Evolutionary conservation across 2,329 filamentous ascomycete genomes (phyloP).

Genomic region (Penicillium sp.): DNA sequence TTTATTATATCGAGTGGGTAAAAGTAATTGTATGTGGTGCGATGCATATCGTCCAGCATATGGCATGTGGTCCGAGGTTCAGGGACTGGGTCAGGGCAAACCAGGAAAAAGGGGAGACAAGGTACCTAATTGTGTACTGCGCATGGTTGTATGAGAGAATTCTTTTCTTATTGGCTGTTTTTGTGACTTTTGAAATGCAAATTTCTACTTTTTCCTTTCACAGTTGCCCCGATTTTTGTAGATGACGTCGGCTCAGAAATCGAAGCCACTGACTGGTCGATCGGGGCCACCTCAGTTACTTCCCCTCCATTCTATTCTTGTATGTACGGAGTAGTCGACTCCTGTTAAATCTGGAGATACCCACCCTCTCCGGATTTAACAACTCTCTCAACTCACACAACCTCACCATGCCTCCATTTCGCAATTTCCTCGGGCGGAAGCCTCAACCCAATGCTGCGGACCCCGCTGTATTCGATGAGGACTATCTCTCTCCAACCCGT

Average conservation of each 20-base stretch:
- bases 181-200: neutral
- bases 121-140: too few species aligned
- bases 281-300: neutral
- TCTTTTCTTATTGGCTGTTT: neutral
- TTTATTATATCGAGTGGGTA: neutral
- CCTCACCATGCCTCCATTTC: conserved; percentile 61
- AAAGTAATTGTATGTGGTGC: too few species aligned
- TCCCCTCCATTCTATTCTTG: neutral
- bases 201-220: neutral
- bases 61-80: neutral
- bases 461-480: conserved; percentile 52
- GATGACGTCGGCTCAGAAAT: conserved; percentile 3
- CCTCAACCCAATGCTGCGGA: conserved; percentile 44
- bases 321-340: too few species aligned
- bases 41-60: neutral
- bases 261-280: neutral
- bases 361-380: neutral
- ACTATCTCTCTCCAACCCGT: conserved; percentile 46
- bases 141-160: too few species aligned
- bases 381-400: conserved; percentile 47
- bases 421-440: conserved; percentile 67
- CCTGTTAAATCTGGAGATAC: neutral
- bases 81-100: conserved; percentile 6
- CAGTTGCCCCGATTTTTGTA: neutral
- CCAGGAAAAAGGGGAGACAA: too few species aligned